Base-by-base conservation (phyloP, 371 early-diverging fungal species). In the Circinella umbellata region DNA sequence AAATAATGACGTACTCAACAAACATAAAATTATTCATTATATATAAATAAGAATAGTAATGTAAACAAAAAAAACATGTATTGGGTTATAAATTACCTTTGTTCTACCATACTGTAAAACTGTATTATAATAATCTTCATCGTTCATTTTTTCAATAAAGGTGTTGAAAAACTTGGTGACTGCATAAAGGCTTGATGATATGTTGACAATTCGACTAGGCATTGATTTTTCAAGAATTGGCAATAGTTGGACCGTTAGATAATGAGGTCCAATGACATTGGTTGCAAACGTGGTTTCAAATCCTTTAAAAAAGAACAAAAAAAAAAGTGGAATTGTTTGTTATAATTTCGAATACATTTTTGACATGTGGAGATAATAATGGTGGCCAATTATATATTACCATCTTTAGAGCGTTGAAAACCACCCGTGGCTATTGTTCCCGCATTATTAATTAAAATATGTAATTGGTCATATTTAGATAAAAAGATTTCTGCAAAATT, bases 221-320 rank as follows among this genome's bases (percentile, higher is more conserved):
- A 76, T 71, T 15, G 86, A 80, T 47, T 76, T 67, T 65, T 87
- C 84, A 69, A 94, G 75, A 15, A 81, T 13, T 59, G 90, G 90
- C 6, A 93, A 72, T n/a, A 95, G 81, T 1, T 78, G 75, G 55
- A 74, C 81, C n/a, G 91, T 91, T 64, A 93, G 80, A n/a, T 83
- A 86, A 68, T 89, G 88, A 61, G 91, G 92, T 20, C 91, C 96
- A 38, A 95, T 76, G 67, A 95, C 94, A 78, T 96, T 95, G 11
- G 77, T 78, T 7, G 75, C 83, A 49, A 80, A 77, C 63, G 76
- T 79, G 1, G 46, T 69, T 55, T 81, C 81, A 48, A 81, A 69
- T 4, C 70, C 72, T 72, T 57, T 17, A 37, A 47, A 42, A 9
- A 42, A 9, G 11, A 42, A 9, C 11, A 42, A 6, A 42, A 11